phyloP scores from a whole-genome alignment of 768 basidiomycete genomes.

The Tylopilus sp. region DNA sequence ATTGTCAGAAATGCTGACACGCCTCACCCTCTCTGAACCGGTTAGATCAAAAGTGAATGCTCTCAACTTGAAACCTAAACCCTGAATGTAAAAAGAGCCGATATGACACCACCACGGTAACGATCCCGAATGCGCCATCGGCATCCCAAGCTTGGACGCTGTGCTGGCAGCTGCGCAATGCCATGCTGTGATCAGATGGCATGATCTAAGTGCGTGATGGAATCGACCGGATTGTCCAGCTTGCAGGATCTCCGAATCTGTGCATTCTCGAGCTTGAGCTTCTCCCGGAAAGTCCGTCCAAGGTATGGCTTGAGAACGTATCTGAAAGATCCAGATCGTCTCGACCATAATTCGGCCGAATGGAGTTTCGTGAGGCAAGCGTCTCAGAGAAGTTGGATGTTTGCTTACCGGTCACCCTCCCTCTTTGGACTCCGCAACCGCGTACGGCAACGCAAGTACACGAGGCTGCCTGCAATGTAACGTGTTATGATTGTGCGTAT shows the following conservation, averaged over 20 bases:
- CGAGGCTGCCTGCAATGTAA: constrained; percentile 22
- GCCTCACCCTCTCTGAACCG: constrained; percentile 16
- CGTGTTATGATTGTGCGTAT: constrained; percentile 13
- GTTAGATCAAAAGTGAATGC: constrained; percentile 10
- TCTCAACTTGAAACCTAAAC: constrained; percentile 15
- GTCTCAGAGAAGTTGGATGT: background rate
- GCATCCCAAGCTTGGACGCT: background rate
- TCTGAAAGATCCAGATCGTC: constrained; percentile 3
- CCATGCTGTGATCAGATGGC: constrained; percentile 18
- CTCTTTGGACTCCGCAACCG: constrained; percentile 20
- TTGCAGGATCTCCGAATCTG: constrained; percentile 15
- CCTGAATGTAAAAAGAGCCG: constrained; percentile 13
- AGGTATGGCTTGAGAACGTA: constrained; percentile 11
- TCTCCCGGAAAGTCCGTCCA: constrained; percentile 2
- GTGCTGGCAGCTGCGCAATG: background rate
- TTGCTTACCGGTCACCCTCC: too few species aligned
- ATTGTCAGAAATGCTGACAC: constrained; percentile 21
- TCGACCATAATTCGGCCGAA: constrained; percentile 2
- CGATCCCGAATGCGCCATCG: background rate
- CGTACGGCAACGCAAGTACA: constrained; percentile 21
- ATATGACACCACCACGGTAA: background rate
- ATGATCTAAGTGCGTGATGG: constrained; percentile 23
- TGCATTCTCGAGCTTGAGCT: constrained; percentile 6
- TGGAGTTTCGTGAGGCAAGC: background rate
- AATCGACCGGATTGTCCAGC: constrained; percentile 18